Evolutionary conservation across 257 asterid species (phyloP).

Genomic region (Solanum microdontum): DNA sequence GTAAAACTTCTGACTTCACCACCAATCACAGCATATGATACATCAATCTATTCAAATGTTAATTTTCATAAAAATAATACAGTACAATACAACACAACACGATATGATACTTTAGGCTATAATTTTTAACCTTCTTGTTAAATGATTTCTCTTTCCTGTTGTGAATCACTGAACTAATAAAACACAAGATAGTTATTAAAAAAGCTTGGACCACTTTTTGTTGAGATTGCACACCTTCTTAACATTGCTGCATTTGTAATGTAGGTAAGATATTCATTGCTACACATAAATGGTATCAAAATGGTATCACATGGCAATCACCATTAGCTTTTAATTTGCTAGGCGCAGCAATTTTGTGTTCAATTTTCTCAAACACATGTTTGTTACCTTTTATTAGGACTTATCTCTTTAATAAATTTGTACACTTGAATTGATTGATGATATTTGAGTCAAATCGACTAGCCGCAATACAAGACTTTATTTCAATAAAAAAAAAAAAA

Average conservation of each 20-base stretch:
- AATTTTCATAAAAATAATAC: not conserved
- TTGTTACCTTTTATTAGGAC: not conserved
- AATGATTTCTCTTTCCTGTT: not conserved
- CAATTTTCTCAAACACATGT: not conserved
- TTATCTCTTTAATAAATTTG: not conserved
- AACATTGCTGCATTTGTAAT: not conserved
- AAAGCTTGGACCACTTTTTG: not conserved
- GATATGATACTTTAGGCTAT: not conserved
- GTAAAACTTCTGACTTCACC: not conserved
- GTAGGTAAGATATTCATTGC: not conserved
- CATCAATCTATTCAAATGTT: not conserved
- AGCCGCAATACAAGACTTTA: not conserved
- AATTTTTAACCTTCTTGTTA: not conserved
- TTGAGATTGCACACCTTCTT: not conserved
- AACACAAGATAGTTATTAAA: not conserved
- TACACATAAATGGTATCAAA: not conserved
- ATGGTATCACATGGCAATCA: not conserved
- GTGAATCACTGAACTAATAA: not conserved
- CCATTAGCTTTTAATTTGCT: not conserved
- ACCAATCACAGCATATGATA: rapidly evolving
- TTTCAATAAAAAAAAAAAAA: not conserved
- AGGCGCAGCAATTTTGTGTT: not conserved
- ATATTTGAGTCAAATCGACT: not conserved
- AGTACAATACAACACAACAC: not conserved
- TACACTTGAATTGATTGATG: not conserved